phyloP scores from a whole-genome alignment of 1,284 basidiomycete genomes.

The Pascua guehoae region DNA sequence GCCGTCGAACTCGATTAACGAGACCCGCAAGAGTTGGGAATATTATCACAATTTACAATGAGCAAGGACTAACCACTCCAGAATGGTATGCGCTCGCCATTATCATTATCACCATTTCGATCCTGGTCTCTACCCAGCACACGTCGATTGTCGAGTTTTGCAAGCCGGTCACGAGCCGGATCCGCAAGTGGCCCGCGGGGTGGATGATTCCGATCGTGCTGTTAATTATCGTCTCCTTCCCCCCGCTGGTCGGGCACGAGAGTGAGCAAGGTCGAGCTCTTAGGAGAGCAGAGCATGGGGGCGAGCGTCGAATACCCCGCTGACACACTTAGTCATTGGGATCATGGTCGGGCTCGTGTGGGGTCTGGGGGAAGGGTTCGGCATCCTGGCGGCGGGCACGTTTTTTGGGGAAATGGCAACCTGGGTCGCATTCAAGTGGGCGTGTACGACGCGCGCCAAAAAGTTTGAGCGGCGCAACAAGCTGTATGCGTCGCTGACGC shows the following conservation, averaged over 20 bases:
- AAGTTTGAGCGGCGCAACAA: conserved; percentile 45
- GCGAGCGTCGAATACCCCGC: background rate
- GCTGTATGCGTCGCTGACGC: conserved; percentile 40
- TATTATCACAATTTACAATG: background rate
- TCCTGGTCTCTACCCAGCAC: conserved; percentile 38
- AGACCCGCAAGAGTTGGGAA: no score
- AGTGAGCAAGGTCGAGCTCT: conserved; percentile 13
- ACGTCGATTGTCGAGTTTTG: conserved; percentile 37
- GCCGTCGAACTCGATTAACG: no score
- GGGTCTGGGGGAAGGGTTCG: conserved; percentile 40
- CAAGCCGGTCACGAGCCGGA: conserved; percentile 28
- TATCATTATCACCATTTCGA: conserved; percentile 32
- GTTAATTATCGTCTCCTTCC: conserved; percentile 34
- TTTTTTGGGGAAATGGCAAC: conserved; percentile 44
- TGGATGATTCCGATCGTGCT: conserved; percentile 40
- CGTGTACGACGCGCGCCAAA: conserved; percentile 34
- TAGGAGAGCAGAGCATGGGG: no score
- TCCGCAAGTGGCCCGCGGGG: conserved; percentile 39
- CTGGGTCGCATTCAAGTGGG: conserved; percentile 44
- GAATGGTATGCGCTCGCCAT: conserved; percentile 43
- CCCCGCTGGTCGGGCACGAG: conserved; percentile 42
- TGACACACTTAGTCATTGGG: conserved; percentile 30
- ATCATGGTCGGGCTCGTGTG: conserved; percentile 42
- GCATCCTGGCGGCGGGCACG: conserved; percentile 42
- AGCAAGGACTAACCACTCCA: conserved; percentile 9